Conservation (phyloP, 2,329 filamentous ascomycete genomes). For the Diaporthe ampelina region DNA sequence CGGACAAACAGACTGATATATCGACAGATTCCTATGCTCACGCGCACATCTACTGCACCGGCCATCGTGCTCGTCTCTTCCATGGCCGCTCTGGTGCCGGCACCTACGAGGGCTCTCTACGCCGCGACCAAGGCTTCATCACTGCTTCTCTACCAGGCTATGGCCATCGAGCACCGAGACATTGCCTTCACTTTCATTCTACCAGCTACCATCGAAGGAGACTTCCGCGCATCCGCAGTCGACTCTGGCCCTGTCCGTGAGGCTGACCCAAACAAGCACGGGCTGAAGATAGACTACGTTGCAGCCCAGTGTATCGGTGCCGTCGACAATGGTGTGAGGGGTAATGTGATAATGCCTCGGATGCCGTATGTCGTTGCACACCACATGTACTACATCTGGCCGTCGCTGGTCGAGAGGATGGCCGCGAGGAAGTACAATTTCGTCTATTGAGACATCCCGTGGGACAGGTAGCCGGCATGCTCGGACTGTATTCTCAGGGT, state of each 20-base stretch:
- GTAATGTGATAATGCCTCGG: constrained; percentile 50
- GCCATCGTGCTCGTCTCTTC: constrained; percentile 40
- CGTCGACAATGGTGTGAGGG: constrained; percentile 46
- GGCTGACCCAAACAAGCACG: constrained; percentile 48
- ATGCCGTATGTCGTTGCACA: constrained; percentile 49
- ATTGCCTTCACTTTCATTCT: constrained; percentile 50
- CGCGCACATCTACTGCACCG: constrained; percentile 47
- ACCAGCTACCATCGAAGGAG: constrained; percentile 52
- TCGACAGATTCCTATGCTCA: constrained; percentile 48
- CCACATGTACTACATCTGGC: constrained; percentile 50
- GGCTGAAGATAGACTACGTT: constrained; percentile 50
- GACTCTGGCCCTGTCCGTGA: constrained; percentile 47
- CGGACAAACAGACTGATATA: background rate
- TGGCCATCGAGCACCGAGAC: constrained; percentile 51
- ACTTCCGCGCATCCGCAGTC: constrained; percentile 52
- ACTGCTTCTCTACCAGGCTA: constrained; percentile 50
- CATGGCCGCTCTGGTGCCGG: constrained; percentile 48
- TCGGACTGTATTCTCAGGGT: too few species aligned
- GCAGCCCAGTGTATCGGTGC: constrained; percentile 48
- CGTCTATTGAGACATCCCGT: background rate
- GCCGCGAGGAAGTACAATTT: constrained; percentile 52
- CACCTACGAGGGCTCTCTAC: constrained; percentile 52
- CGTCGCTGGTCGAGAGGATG: constrained; percentile 47
- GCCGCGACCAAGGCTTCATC: constrained; percentile 52
- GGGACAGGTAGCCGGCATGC: background rate